Base-by-base conservation (phyloP, 1,284 basidiomycete genomes). In the Ganoderma meredithae region DNA sequence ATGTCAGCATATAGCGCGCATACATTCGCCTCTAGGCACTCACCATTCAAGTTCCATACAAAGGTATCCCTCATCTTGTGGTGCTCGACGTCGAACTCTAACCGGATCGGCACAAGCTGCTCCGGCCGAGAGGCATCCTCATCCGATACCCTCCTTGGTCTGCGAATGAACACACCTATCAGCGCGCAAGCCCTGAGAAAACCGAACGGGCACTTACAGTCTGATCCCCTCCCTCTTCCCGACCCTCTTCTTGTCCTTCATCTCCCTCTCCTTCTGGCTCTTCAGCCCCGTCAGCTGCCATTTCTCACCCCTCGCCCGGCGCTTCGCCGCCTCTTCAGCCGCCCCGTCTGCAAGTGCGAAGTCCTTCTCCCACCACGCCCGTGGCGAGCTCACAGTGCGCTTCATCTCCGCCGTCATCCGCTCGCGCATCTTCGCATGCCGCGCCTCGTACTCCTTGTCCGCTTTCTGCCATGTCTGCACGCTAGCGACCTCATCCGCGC, bases 41-140 rank as follows among this genome's bases (percentile, higher is more conserved):
- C 69, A 96, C 95, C 95, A 74, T 94, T 92, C 63, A 97, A 82
- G 77, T 99, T 98, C 97, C 97, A 99, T 43, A 97, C 89, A 80
- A 99, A 98, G 0, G 97, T 97, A 79, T 99, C 97, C 47, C 96
- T 90, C 84, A 99, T 90, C 80, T 93, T 95, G 78, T 94, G 92
- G 77, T 95, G 93, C 68, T 94, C 92, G 65, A 97, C 91, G 74
- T 99, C 98, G 75, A 99, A 91, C 80, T 99, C 98, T 62, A 99
- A 84, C 25, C 97, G 90, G 63, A 99, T 94, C 2, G 97, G 97
- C 7, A 99, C 93, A 44, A 99, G 89, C 74, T 90, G 85, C 77
- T 97, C 96, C 9, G 89, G 85, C 41, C 85, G 82, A 70, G 88
- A 85, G 4, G 89, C 88, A 41, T 91, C 85, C 59, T 88, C 84